These are phyloP conservation scores for Lavandula angustifolia DNA, from an alignment of 257 asterid species.

Conservation along the genomic window DNA sequence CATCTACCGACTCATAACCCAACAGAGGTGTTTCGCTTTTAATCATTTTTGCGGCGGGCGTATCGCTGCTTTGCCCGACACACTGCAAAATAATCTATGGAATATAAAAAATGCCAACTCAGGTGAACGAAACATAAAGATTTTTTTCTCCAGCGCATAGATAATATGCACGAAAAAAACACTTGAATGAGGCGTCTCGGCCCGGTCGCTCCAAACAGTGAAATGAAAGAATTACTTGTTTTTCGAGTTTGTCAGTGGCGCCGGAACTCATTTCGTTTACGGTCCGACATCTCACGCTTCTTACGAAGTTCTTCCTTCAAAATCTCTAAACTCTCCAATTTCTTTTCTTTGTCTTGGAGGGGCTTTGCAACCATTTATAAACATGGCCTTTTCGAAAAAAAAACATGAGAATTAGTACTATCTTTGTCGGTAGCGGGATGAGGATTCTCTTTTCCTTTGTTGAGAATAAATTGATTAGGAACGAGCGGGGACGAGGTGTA, in stretches of 20 bases:
- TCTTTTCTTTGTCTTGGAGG: constrained; percentile 69
- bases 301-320: constrained; percentile 91
- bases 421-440: constrained; percentile 45
- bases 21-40: constrained; percentile 49
- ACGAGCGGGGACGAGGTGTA: constrained; percentile 37
- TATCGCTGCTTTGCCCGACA: constrained; percentile 60
- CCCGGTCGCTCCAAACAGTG: constrained; percentile 21
- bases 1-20: too few species aligned
- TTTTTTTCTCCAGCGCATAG: background rate
- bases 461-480: constrained; percentile 40
- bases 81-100: constrained; percentile 52
- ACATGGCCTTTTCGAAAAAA: constrained; percentile 43
- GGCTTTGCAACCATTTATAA: constrained; percentile 54
- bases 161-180: background rate
- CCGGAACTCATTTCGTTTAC: constrained; percentile 79
- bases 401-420: constrained; percentile 34
- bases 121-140: background rate
- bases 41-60: constrained; percentile 42
- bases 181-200: background rate
- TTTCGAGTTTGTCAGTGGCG: constrained; percentile 70
- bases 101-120: constrained; percentile 8
- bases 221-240: constrained; percentile 63
- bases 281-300: constrained; percentile 96
- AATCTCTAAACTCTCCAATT: constrained; percentile 75
- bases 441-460: constrained; percentile 58